A percentile compares a stretch with the other conserved stretches of the same genome.
Evolutionary conservation across 768 basidiomycete genomes (phyloP).

Genomic region (Mycena latifolia): DNA sequence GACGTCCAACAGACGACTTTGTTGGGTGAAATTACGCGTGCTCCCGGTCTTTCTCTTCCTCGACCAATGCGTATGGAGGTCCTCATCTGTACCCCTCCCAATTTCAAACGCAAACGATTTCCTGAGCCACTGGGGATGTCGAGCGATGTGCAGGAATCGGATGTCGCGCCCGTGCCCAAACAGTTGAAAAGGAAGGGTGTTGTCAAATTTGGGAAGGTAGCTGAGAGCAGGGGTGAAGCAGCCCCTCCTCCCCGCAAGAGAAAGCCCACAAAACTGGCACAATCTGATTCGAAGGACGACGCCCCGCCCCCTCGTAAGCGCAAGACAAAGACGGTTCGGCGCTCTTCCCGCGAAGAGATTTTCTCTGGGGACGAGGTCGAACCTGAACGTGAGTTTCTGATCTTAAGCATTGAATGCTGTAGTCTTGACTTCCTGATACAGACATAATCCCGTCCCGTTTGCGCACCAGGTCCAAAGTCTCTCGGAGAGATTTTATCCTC

Average conservation of each 20-base stretch:
- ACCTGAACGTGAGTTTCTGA: conserved; percentile 54
- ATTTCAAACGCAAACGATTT: conserved; percentile 6
- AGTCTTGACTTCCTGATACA: conserved; percentile 41
- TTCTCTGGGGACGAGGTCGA: conserved; percentile 31
- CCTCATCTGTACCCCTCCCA: background rate
- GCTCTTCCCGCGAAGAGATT: background rate
- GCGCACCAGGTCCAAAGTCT: conserved; percentile 70
- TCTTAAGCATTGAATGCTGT: conserved; percentile 4
- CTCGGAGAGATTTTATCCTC: conserved; percentile 70
- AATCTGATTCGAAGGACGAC: conserved; percentile 7
- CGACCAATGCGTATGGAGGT: conserved; percentile 30
- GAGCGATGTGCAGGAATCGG: background rate
- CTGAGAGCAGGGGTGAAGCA: background rate
- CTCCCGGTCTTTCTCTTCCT: background rate
- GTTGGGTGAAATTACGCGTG: background rate
- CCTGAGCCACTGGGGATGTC: background rate
- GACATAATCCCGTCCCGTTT: conserved; percentile 76
- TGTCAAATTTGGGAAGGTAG: background rate
- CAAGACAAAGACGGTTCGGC: conserved; percentile 6
- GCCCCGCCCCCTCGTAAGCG: background rate
- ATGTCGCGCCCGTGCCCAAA: background rate
- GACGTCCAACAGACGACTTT: background rate
- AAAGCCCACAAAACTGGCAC: background rate
- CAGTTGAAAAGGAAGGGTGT: conserved; percentile 7
- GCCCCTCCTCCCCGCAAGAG: conserved; percentile 10